Conservation (phyloP, 1,284 basidiomycete genomes). For the Trametes polyzona region DNA sequence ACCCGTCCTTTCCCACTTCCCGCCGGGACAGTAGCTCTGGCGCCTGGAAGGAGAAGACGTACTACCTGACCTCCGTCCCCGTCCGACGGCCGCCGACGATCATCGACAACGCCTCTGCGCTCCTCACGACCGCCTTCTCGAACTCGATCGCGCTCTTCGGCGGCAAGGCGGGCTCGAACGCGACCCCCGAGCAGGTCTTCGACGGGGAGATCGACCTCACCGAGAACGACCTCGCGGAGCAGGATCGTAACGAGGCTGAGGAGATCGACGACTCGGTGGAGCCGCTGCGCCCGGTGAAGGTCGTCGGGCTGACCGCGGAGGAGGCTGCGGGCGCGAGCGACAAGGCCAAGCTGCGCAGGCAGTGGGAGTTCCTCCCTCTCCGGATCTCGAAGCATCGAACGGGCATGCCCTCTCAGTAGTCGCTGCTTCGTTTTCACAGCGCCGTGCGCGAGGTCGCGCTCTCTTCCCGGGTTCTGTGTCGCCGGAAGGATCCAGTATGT, state of each 20-base stretch:
- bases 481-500: too few relatives aligned
- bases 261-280: slow-evolving; percentile 77
- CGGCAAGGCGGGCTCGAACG: slow-evolving; percentile 40
- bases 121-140: slow-evolving; percentile 59
- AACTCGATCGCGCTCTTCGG: slow-evolving; percentile 54
- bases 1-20: slow-evolving; percentile 57
- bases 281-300: slow-evolving; percentile 43
- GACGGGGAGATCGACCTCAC: slow-evolving; percentile 66
- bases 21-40: slow-evolving; percentile 35
- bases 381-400: slow-evolving; percentile 33
- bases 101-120: slow-evolving; percentile 68
- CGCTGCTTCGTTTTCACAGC: background rate
- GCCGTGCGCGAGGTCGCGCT: too few relatives aligned
- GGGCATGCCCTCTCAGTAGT: slow-evolving; percentile 10
- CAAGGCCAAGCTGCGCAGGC: slow-evolving; percentile 38
- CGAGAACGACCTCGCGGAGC: slow-evolving; percentile 77
- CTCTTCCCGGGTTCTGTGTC: too few relatives aligned
- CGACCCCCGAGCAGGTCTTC: slow-evolving; percentile 67
- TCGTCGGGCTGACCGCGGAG: slow-evolving; percentile 42
- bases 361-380: slow-evolving; percentile 47
- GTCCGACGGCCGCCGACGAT: slow-evolving; percentile 65
- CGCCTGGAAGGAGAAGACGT: slow-evolving; percentile 61
- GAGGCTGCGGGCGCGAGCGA: slow-evolving; percentile 33
- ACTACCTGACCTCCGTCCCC: slow-evolving; percentile 67
- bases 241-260: slow-evolving; percentile 74